Percentiles rank a stretch among this genome's conserved stretches.
Evolutionary conservation across 805 yeast species (phyloP).

Genomic region (Cyberlindnera xishuangbannaensis): DNA sequence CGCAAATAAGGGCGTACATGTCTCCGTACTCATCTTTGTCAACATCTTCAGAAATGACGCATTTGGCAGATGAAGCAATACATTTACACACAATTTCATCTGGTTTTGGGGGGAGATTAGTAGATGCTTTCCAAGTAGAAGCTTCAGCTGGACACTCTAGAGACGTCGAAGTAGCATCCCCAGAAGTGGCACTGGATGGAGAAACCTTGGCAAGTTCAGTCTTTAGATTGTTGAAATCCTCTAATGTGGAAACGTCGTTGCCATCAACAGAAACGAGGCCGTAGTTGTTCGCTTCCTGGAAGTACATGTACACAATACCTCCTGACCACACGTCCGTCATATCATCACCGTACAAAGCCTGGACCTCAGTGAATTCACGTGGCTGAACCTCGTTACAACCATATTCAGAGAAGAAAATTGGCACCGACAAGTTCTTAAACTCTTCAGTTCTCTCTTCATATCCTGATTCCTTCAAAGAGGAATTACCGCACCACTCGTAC

Average conservation of each 20-base stretch:
- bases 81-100: conserved; percentile 62
- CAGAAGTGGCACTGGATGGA: conserved; percentile 41
- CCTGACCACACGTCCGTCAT: conserved; percentile 94
- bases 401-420: conserved; percentile 82
- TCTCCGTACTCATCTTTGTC: conserved; percentile 50
- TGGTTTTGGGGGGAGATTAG: conserved; percentile 75
- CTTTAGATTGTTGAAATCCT: conserved; percentile 53
- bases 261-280: conserved; percentile 62
- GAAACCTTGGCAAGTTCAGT: conserved; percentile 46
- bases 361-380: conserved; percentile 72
- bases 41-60: conserved; percentile 54
- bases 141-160: conserved; percentile 46
- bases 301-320: conserved; percentile 90
- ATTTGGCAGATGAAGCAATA: conserved; percentile 43
- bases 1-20: conserved; percentile 55
- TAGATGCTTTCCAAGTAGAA: conserved; percentile 59
- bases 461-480: conserved; percentile 58
- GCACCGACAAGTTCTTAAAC: conserved; percentile 66
- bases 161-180: conserved; percentile 31
- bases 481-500: conserved; percentile 90
- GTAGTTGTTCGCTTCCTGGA: conserved; percentile 75
- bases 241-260: conserved; percentile 50
- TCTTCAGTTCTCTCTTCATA: conserved; percentile 66
- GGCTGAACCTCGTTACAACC: conserved; percentile 78
- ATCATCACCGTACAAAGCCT: conserved; percentile 53